Evolutionary conservation across 495 filamentous ascomycete species (phyloP), one percentile per base, ranked within the genome.

Genomic region (Penicillium pulvis): DNA sequence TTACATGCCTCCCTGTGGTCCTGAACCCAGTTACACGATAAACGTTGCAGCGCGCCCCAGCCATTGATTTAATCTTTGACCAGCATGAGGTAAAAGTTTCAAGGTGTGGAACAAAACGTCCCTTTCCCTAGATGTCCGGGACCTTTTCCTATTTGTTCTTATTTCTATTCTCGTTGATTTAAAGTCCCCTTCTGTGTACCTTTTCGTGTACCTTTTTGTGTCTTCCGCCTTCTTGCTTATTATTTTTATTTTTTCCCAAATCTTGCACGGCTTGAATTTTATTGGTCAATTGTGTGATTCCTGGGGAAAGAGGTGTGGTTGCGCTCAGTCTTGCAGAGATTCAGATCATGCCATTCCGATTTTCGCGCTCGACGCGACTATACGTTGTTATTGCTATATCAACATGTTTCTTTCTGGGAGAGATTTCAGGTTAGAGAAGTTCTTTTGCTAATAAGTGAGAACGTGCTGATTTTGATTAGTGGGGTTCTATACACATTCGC

Each of bases 401-500:
- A n/a, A 75, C 75, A 4, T 65, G 60, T 17, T 83, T 83, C 57
- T 83, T 83, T 60, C 35, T 79, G 12, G 75, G 73, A 5, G 81
- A 83, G 53, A 82, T 82, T 42, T 75, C 79, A 31, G 66, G 79
- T 82, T 57, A 55, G 65, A 52, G 20, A 39, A 55, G 31, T 24
- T n/a, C 49, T 31, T 43, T 28, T 23, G 33, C 53, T 23, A 17
- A 28, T n/a, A 14, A 3, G 31, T 14, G 10, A 30, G 16, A 6
- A 36, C 30, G 35, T 44, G 43, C 67, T 66, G 53, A 72, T 31
- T 36, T 11, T 8, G 7, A 17, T n/a, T 11, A 79, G 84, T 90
- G 51, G 93, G 93, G 24, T 89, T 93, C 64, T 79, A 85, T 39
- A 92, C 92, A 30, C 85, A 88, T 62, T 96, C 92, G 23, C 82